Evolutionary conservation across 176 grass and related monocot species (phyloP), one percentile per base, ranked within the genome.

Genomic region (Bromus sterilis): DNA sequence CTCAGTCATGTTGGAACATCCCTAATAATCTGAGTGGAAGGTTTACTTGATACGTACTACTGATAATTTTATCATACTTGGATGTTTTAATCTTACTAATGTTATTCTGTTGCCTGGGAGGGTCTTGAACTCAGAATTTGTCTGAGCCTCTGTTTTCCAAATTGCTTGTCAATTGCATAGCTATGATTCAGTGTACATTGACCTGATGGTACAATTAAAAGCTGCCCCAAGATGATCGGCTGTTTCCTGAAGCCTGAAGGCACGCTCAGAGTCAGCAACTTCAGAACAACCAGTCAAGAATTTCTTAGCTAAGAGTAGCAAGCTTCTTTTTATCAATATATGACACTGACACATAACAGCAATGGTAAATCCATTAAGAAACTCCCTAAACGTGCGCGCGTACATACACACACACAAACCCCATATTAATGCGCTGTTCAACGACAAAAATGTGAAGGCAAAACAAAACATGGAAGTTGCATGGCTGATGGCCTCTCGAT

Each of bases 1-100:
- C 26, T 30, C 21, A 0, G 12, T 31, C 13, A 15, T 36, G 43
- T 24, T 15, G 49, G 77, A 69, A 33, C 10, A 20, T 15, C 33
- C 53, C 53, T 71, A 85, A 80, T 89, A 85, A 81, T 81, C 20
- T 21, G 33, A 69, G 5, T 61, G 34, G 25, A 42, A 7, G 0
- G 25, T 31, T 33, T 80, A 75, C 30, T 31, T 28, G 32, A 41
- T 42, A 71, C 31, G 32, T 76, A 61, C 39, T 33, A 67, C 21
- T 1, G 5, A 77, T 15, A 36, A 39, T 56, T 24, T 70, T 23
- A 42, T 68, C 18, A 56, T 15, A 10, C 34, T 9, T 1, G 13
- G 33, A 80, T 28, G 35, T 40, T 77, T 77, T 29, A 12, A 77
- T 35, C 14, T 9, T 46, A 20, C 37, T 15, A 70, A 42, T 25